Percentiles rank a stretch among this genome's conserved stretches.
Evolutionary conservation across 768 basidiomycete genomes (phyloP).

Genomic region (Amanita pseudoporphyria): DNA sequence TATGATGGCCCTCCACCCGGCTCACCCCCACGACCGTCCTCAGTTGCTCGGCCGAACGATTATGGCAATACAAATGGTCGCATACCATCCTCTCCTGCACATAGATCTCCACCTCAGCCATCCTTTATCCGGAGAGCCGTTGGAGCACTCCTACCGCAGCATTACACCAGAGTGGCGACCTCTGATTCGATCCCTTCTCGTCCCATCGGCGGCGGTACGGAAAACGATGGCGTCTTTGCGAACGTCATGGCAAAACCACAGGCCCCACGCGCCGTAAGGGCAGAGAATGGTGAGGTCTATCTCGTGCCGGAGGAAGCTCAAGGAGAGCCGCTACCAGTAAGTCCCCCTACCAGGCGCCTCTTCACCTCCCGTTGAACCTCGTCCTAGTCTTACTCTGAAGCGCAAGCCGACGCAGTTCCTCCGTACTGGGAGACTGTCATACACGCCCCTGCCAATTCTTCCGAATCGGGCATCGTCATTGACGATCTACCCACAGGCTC

Average conservation of each 20-base stretch:
- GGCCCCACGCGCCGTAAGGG: constrained; percentile 30
- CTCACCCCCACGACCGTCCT: constrained; percentile 56
- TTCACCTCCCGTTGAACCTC: background rate
- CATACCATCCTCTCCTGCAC: constrained; percentile 41
- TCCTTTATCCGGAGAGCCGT: constrained; percentile 53
- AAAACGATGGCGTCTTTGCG: constrained; percentile 93
- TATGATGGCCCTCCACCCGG: constrained; percentile 75
- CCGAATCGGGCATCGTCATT: constrained; percentile 60
- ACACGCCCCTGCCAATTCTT: constrained; percentile 60
- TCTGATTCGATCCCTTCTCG: constrained; percentile 21
- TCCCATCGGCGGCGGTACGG: constrained; percentile 53
- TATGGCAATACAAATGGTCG: constrained; percentile 66
- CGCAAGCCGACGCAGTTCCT: constrained; percentile 84
- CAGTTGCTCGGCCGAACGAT: constrained; percentile 52
- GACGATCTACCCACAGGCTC: constrained; percentile 88
- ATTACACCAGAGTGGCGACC: constrained; percentile 47
- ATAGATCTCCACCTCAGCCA: constrained; percentile 24
- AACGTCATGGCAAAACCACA: constrained; percentile 89
- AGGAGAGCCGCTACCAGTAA: constrained; percentile 79
- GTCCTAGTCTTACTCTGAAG: constrained; percentile 71
- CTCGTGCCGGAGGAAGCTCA: constrained; percentile 74
- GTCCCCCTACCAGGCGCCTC: constrained; percentile 19
- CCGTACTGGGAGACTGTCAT: constrained; percentile 97
- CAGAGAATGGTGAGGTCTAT: constrained; percentile 46
- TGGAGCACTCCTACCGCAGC: constrained; percentile 54